Percentiles rank a stretch among this genome's conserved stretches.
phyloP scores from a whole-genome alignment of 1,284 basidiomycete genomes.

The Coniophora puteana region DNA sequence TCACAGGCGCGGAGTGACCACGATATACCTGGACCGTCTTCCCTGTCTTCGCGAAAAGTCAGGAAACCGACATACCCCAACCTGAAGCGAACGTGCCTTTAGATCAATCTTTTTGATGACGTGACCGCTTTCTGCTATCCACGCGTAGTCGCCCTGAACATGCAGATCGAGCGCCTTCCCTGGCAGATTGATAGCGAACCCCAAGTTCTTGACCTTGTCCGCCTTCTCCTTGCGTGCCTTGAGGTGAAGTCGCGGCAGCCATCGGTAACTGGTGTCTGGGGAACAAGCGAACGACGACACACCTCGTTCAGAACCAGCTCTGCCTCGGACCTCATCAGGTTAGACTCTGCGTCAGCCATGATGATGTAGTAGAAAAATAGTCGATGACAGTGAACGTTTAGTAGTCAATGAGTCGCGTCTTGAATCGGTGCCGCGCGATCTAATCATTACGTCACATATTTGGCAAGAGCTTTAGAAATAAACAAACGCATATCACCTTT shows the following conservation, averaged over 20 bases:
- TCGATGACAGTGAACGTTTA: background rate
- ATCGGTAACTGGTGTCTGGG: constrained; percentile 1
- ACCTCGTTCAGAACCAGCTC: constrained; percentile 71
- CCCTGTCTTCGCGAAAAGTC: constrained; percentile 55
- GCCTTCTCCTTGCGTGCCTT: constrained; percentile 73
- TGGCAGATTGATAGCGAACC: constrained; percentile 71
- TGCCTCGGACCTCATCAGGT: constrained; percentile 68
- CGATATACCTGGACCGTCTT: constrained; percentile 71
- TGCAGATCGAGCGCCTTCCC: constrained; percentile 74
- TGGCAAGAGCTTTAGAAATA: constrained; percentile 8
- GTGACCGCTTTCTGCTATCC: constrained; percentile 85
- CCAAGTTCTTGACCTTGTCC: constrained; percentile 65
- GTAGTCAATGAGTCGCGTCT: background rate
- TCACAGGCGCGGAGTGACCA: constrained; percentile 87
- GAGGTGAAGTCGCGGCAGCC: too few relatives aligned
- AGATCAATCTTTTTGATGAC: constrained; percentile 71
- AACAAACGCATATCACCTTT: constrained; percentile 5
- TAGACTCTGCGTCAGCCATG: constrained; percentile 32
- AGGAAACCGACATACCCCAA: constrained; percentile 6
- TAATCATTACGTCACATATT: too few relatives aligned
- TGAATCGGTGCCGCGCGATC: too few relatives aligned
- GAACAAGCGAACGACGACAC: constrained; percentile 21
- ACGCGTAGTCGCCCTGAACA: constrained; percentile 63
- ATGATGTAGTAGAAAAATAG: constrained; percentile 7
- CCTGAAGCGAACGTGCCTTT: constrained; percentile 47